phyloP scores from a whole-genome alignment of 345 rosid species.

The Psidium friedrichsthalianum region DNA sequence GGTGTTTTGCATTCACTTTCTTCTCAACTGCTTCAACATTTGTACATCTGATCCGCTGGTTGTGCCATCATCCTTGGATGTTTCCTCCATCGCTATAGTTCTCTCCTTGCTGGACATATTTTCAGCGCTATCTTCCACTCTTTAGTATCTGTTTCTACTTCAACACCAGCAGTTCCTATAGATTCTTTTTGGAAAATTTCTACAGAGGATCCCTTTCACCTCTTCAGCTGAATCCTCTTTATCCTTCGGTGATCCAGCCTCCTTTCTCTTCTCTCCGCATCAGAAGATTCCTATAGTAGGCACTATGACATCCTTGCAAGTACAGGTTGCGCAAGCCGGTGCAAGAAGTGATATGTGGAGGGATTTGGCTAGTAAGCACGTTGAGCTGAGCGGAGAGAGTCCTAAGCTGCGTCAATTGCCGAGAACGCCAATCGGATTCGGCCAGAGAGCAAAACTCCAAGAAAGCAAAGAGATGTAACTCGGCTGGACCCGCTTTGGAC shows the following conservation, averaged over 20 bases:
- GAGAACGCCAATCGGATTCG: too few relatives aligned
- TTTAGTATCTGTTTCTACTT: conserved; percentile 28
- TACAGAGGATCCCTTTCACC: background rate
- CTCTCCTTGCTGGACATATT: conserved; percentile 22
- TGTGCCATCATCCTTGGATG: background rate
- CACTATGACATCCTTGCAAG: too few relatives aligned
- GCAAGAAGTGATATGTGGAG: too few relatives aligned
- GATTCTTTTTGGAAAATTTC: conserved; percentile 13
- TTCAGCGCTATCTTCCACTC: conserved; percentile 29
- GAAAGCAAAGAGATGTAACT: too few relatives aligned
- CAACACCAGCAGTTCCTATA: conserved; percentile 40
- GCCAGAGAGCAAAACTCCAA: too few relatives aligned
- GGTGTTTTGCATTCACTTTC: conserved; percentile 36
- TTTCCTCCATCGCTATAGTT: background rate
- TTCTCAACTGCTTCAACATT: conserved; percentile 28
- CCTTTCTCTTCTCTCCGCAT: too few relatives aligned
- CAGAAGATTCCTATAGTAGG: too few relatives aligned
- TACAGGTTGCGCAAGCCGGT: too few relatives aligned
- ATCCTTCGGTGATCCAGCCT: conserved; percentile 31
- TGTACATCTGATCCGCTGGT: conserved; percentile 13
- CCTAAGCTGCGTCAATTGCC: too few relatives aligned
- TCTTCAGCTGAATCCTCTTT: conserved; percentile 39
- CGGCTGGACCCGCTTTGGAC: too few relatives aligned
- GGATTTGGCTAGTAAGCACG: too few relatives aligned
- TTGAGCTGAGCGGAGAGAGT: too few relatives aligned